Evolutionary conservation across 176 grass and related monocot species (phyloP), one percentile per base, ranked within the genome.

Genomic region (Zizania latifolia): DNA sequence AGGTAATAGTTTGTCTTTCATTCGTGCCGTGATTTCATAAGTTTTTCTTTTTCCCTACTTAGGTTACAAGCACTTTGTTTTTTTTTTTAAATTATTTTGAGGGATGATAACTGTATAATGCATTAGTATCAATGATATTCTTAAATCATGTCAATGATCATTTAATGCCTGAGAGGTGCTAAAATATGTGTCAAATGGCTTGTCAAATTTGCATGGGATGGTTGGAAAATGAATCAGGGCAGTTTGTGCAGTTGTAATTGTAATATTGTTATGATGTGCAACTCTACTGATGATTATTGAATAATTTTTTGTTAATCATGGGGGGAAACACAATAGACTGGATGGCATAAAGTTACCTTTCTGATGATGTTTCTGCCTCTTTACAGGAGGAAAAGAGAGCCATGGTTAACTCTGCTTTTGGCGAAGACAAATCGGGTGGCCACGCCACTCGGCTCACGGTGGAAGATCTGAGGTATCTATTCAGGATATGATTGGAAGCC

Each of bases 391-490:
- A 99, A 74, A 99, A 99, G 74, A 88, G 96, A 84, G 55, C 67
- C 27, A 99, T 99, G 92, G 96, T 99, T 35, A 92, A 76, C 32
- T 95, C 92, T 53, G 96, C 96, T 73, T 99, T 99, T 37, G 96
- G 96, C 0, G 96, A 99, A 33, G 86, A 97, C 55, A 90, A 83
- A 81, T 73, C 86, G 0, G 76, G 89, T 43, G 84, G 86, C 22
- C 92, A 92, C 6, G 62, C 87, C 2, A 82, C 87, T 74, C 67
- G 92, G 43, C 92, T 99, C 39, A 95, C 92, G 1, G 72, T 90
- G 23, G 96, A 99, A 37, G 96, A 99, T 82, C 84, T 99, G 23
- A 89, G 85, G 78, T 95, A 90, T 55, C 73, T 99, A 62, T 95
- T 99, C 82, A 88, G 38, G 87, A 37, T 88, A 55, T 95, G 81